Evolutionary conservation across 805 yeast species (phyloP).

Genomic region (Cyberlindnera saturnus): DNA sequence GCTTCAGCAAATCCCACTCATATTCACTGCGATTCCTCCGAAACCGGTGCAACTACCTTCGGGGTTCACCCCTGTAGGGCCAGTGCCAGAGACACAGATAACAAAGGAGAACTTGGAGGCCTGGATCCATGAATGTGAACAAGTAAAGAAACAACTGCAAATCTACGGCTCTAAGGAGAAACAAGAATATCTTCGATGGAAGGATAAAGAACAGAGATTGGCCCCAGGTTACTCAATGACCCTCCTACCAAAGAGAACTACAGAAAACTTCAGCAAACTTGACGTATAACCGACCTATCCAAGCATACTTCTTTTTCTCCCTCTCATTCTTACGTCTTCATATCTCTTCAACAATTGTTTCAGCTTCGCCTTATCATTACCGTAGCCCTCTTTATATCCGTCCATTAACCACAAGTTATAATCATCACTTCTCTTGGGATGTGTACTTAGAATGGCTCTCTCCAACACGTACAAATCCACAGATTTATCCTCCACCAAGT

Average conservation of each 20-base stretch:
- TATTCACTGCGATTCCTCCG: slow-evolving; percentile 47
- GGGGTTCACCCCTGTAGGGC: slow-evolving; percentile 36
- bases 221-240: slow-evolving; percentile 37
- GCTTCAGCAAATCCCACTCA: slow-evolving; percentile 38
- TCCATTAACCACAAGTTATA: slow-evolving; percentile 68
- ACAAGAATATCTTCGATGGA: slow-evolving; percentile 28
- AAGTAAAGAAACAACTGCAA: slow-evolving; percentile 22
- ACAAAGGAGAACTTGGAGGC: slow-evolving; percentile 24
- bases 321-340: slow-evolving; percentile 83
- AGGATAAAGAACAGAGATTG: slow-evolving; percentile 20
- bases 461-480: slow-evolving; percentile 95
- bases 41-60: slow-evolving; percentile 47
- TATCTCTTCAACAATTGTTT: slow-evolving; percentile 58
- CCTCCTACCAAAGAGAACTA: slow-evolving; percentile 17
- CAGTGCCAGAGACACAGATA: slow-evolving; percentile 28
- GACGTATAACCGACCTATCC: slow-evolving; percentile 40
- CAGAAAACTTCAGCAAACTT: not conserved
- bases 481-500: slow-evolving; percentile 84
- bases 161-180: slow-evolving; percentile 22
- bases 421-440: slow-evolving; percentile 59
- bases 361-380: slow-evolving; percentile 31
- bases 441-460: slow-evolving; percentile 87
- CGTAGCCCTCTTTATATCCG: slow-evolving; percentile 51
- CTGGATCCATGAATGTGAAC: slow-evolving; percentile 28
- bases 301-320: slow-evolving; percentile 91